phyloP scores from a whole-genome alignment of 2,329 filamentous ascomycete genomes.

The Alternaria incomplexa region DNA sequence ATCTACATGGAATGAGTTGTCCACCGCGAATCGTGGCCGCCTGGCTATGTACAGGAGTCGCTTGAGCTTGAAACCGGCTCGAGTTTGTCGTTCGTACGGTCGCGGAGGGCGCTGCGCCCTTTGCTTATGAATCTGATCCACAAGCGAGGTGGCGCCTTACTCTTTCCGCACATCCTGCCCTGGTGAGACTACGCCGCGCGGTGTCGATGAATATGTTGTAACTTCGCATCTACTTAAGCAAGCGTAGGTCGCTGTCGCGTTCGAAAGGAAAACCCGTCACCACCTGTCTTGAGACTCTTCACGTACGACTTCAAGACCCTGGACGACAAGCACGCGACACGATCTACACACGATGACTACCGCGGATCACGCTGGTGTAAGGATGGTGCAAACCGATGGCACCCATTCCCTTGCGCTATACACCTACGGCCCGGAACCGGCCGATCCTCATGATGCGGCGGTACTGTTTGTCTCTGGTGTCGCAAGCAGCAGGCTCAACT shows the following conservation, averaged over 20 bases:
- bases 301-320: not conserved
- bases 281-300: not conserved
- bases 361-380: not conserved
- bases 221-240: not conserved
- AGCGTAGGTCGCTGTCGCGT: not conserved
- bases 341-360: not conserved
- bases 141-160: not conserved
- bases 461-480: constrained; percentile 17
- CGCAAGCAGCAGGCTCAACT: constrained; percentile 14
- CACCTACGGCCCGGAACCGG: not conserved
- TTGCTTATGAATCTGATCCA: not conserved
- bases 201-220: not conserved
- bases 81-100: not conserved
- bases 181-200: not conserved
- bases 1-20: not conserved
- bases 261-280: not conserved
- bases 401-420: not conserved
- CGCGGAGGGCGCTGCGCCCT: not conserved
- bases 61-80: not conserved
- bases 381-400: not conserved
- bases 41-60: not conserved
- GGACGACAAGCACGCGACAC: not conserved
- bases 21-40: not conserved
- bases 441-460: constrained; percentile 10
- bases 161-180: not conserved